phyloP scores from a whole-genome alignment of 441 rosid genomes.

The Euphorbia celastroides region DNA sequence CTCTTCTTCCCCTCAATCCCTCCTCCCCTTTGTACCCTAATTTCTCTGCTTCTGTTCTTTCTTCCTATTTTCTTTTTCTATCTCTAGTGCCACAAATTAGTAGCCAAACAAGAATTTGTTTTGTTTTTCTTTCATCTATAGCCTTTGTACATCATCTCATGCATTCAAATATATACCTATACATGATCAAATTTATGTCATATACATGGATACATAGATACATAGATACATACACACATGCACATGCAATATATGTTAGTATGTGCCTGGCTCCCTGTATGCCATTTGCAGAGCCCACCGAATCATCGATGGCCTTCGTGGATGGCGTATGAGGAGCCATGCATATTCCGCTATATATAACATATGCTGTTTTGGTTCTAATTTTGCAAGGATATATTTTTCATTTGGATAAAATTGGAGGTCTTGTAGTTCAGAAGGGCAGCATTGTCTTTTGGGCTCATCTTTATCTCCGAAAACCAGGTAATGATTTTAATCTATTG shows the following conservation, averaged over 20 bases:
- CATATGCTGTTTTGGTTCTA: neutral
- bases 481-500: conserved; percentile 9
- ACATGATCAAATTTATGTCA: too few species aligned
- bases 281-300: conserved; percentile 78
- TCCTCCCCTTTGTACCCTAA: conserved; percentile 5
- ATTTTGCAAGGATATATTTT: neutral
- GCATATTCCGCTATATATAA: conserved; percentile 41
- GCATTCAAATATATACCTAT: too few species aligned
- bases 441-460: conserved; percentile 23
- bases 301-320: conserved; percentile 64
- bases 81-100: conserved; percentile 4
- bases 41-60: neutral
- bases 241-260: conserved; percentile 6
- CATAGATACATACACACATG: neutral
- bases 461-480: conserved; percentile 1
- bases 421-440: neutral
- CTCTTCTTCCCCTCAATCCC: conserved; percentile 19
- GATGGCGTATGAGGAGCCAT: conserved; percentile 99
- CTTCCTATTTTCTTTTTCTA: too few species aligned
- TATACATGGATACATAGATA: neutral
- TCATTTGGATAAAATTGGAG: neutral
- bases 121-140: neutral
- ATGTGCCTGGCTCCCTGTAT: conserved; percentile 99
- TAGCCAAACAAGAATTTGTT: neutral
- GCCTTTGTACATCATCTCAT: neutral